Percentiles rank a stretch among this genome's conserved stretches.
These are phyloP conservation scores for Pythium scleroteichum DNA, from an alignment of 352 stramenopile species.

Conservation along the genomic window DNA sequence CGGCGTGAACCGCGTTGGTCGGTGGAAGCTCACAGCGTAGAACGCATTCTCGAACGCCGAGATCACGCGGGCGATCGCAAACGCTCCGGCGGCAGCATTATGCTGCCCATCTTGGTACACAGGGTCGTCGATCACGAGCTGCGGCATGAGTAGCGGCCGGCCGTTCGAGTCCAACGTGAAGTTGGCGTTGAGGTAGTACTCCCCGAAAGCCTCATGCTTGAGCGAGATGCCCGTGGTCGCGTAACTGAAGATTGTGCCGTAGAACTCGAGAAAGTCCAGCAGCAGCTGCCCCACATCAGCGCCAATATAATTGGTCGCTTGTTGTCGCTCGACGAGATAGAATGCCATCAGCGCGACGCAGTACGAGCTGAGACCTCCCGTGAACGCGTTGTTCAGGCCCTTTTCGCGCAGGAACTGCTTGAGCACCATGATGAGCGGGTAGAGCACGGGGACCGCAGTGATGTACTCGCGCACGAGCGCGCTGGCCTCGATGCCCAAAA, in stretches of 20 bases:
- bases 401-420: constrained; percentile 88
- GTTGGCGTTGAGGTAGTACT: constrained; percentile 53
- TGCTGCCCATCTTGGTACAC: constrained; percentile 77
- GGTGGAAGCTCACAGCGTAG: constrained; percentile 78
- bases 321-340: constrained; percentile 75
- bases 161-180: constrained; percentile 32
- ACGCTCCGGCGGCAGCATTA: constrained; percentile 75
- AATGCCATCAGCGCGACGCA: constrained; percentile 82
- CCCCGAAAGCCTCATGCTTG: constrained; percentile 73
- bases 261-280: constrained; percentile 90
- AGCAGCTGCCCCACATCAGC: constrained; percentile 60
- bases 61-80: constrained; percentile 77
- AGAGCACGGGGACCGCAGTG: constrained; percentile 58
- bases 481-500: constrained; percentile 78
- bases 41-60: constrained; percentile 81
- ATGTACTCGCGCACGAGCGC: constrained; percentile 82
- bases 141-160: constrained; percentile 54
- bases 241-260: constrained; percentile 84
- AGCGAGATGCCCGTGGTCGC: constrained; percentile 79
- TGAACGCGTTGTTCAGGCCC: constrained; percentile 89
- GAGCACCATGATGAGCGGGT: constrained; percentile 82
- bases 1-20: constrained; percentile 69
- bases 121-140: constrained; percentile 84
- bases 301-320: constrained; percentile 28
- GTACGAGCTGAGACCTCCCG: constrained; percentile 88